Evolutionary conservation across 139 green algal genomes (phyloP).

Genomic region (Chlamydomonas sphaeroides): DNA sequence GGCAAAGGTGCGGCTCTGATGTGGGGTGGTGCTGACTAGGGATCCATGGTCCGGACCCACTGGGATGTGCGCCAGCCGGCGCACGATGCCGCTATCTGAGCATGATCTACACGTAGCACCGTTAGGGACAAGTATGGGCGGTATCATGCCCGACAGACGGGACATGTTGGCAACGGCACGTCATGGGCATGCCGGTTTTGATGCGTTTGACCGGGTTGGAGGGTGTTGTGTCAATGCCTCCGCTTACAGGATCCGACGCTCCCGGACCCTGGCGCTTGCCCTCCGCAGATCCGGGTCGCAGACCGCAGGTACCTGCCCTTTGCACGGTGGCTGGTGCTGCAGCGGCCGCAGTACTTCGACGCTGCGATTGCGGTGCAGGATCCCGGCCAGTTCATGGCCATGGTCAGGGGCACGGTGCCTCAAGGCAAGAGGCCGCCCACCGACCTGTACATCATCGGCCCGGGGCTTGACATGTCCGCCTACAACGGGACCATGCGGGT

Average conservation of each 20-base stretch:
- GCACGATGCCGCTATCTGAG: too few relatives aligned
- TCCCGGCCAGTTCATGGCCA: not conserved
- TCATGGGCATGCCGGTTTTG: not conserved
- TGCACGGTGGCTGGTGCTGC: not conserved
- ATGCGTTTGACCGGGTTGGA: not conserved
- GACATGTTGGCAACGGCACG: too few relatives aligned
- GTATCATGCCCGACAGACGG: too few relatives aligned
- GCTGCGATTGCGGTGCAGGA: not conserved
- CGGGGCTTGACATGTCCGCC: not conserved
- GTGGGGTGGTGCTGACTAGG: not conserved
- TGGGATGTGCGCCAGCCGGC: too few relatives aligned
- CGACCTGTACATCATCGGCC: not conserved
- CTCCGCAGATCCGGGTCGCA: not conserved
- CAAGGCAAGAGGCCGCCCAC: conserved; percentile 1
- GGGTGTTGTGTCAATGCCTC: not conserved
- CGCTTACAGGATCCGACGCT: not conserved
- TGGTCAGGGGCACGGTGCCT: not conserved
- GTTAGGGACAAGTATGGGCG: too few relatives aligned
- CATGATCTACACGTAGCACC: too few relatives aligned
- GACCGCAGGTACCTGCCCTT: not conserved
- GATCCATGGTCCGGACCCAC: too few relatives aligned
- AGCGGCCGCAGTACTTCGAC: not conserved
- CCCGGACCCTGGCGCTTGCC: not conserved
- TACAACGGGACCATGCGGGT: not conserved
- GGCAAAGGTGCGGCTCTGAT: not conserved